Percentiles rank a stretch among this genome's conserved stretches.
These are phyloP conservation scores for Heracleum sosnowskyi DNA, from an alignment of 129 eudicot species.

Conservation along the genomic window DNA sequence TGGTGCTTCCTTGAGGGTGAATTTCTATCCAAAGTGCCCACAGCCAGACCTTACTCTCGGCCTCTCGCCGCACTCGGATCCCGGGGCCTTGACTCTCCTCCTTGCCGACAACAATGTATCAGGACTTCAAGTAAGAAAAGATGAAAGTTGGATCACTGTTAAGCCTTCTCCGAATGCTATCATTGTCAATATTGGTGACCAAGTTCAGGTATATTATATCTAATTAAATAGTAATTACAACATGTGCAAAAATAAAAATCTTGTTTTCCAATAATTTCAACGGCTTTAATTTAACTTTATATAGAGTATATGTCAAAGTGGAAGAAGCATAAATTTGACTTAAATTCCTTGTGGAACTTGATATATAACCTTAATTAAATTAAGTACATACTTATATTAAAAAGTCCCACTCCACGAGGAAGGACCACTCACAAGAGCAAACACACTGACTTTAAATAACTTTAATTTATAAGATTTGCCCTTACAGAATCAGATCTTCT, in stretches of 20 bases:
- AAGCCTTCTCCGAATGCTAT: slow-evolving; percentile 51
- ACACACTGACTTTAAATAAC: background rate
- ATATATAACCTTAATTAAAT: background rate
- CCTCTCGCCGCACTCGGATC: slow-evolving; percentile 63
- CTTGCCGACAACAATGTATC: slow-evolving; percentile 42
- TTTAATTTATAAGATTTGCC: background rate
- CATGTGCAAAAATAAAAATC: background rate
- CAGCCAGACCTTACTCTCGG: slow-evolving; percentile 68
- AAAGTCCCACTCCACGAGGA: background rate
- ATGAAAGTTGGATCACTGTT: slow-evolving; percentile 48
- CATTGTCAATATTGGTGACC: slow-evolving; percentile 67
- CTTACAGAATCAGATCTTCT: background rate
- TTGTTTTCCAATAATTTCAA: background rate
- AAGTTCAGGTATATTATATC: slow-evolving; percentile 42
- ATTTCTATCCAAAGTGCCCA: slow-evolving; percentile 61
- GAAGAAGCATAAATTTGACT: slow-evolving; percentile 1
- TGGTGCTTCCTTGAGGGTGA: slow-evolving; percentile 52
- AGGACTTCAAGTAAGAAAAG: slow-evolving; percentile 64
- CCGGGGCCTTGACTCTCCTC: slow-evolving; percentile 57
- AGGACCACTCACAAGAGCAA: background rate
- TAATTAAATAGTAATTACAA: background rate
- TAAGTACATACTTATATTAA: background rate
- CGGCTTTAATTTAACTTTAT: background rate
- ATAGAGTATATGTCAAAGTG: background rate
- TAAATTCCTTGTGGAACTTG: slow-evolving; percentile 1